Evolutionary conservation across 179 eudicot species (phyloP), one percentile per base, ranked within the genome.

Genomic region (Spinacia oleracea): DNA sequence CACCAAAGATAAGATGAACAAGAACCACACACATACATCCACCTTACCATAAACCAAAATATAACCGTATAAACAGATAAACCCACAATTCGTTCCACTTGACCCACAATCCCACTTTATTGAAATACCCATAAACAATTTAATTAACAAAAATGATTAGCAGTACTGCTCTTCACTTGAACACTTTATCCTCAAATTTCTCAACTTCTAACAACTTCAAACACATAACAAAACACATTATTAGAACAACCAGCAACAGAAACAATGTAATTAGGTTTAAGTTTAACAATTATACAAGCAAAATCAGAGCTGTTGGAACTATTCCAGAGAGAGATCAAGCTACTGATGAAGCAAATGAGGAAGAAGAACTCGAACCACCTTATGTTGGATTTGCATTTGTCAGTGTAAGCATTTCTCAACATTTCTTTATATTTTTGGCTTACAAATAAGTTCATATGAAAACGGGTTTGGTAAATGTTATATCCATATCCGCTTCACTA

Each of bases 311-410:
- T 18, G 76, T 87, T 43, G 90, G 87, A 12, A 89, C 89, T 11
- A 72, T 80, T 73, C 86, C 90, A 1, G 89, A 83, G 21, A 80
- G 45, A 18, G 90, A 79, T 72, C 79, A 58, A 71, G 75, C 59
- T 70, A 74, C 59, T 70, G 71, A 63, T 64, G 79, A 84, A 68
- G 16, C 89, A 16, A 72, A 12, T 20, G 58, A 53, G 6, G 65
- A 84, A 14, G 74, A 77, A 40, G 48, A 80, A 5, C 81, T 84
- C 20, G 98, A 84, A 68, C 89, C 89, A 0, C 89, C 97, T 72
- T 71, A 46, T 4, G 80, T 93, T 38, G 89, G 88, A 38, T 90
- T 93, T 42, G 97, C 93, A 64, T 93, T 92, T 81, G 91, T 93
- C 76, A 56, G 74, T 70, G 97, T 91, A 70, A 85, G 88, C 79